Conservation (phyloP, 2,329 filamentous ascomycete genomes). For the Diaporthe nobilis region DNA sequence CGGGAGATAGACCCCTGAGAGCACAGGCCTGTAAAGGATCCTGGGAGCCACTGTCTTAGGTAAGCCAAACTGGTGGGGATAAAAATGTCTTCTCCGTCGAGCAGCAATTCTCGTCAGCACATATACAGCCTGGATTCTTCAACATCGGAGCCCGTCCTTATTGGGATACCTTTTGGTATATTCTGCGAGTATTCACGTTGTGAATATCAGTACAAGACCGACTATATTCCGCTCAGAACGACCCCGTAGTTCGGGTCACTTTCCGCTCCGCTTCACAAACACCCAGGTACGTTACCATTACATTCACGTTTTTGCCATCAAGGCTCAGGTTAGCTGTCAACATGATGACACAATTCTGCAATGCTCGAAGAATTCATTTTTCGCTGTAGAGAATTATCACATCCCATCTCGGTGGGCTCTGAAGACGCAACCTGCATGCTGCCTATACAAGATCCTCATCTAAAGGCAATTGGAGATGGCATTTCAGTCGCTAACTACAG, state of each 20-base stretch:
- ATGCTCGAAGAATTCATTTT: neutral
- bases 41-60: constrained; percentile 28
- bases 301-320: neutral
- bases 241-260: neutral
- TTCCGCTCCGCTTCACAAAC: neutral
- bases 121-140: neutral
- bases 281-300: neutral
- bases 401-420: constrained; percentile 32
- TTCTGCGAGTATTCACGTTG: neutral
- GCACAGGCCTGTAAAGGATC: constrained; percentile 27
- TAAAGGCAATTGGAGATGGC: neutral
- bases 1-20: neutral
- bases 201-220: neutral
- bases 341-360: constrained; percentile 44
- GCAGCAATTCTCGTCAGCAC: neutral
- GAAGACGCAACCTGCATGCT: constrained; percentile 34
- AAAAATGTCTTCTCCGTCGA: constrained; percentile 24
- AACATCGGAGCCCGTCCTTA: neutral
- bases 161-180: too few relatives aligned
- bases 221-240: neutral
- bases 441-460: neutral
- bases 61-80: constrained; percentile 33
- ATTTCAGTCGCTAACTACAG: neutral
- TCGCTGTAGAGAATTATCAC: neutral
- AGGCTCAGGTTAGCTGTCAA: constrained; percentile 29